These are phyloP conservation scores for Pleurotus salmoneostramineus DNA, from an alignment of 768 basidiomycete genomes.

Conservation along the genomic window DNA sequence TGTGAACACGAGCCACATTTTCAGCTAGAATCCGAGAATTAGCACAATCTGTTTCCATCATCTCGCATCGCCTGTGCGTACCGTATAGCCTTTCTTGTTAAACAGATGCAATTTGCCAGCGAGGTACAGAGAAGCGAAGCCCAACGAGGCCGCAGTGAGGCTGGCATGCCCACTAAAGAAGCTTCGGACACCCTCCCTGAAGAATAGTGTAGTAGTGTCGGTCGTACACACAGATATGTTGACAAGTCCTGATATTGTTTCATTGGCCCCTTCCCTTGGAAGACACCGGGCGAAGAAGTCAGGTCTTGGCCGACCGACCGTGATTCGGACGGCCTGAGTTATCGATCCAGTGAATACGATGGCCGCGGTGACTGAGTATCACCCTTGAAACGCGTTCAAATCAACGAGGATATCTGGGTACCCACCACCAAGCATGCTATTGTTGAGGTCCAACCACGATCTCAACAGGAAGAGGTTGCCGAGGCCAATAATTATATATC, in stretches of 20 bases:
- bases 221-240: constrained; percentile 18
- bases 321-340: constrained; percentile 15
- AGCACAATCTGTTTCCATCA: neutral
- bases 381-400: neutral
- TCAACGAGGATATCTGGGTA: neutral
- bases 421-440: constrained; percentile 17
- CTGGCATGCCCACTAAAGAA: constrained; percentile 23
- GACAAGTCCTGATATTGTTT: constrained; percentile 17
- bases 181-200: constrained; percentile 21
- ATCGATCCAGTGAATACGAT: constrained; percentile 14
- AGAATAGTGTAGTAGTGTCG: constrained; percentile 13
- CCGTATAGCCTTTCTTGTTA: constrained; percentile 14
- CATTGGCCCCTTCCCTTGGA: constrained; percentile 15
- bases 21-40: constrained; percentile 9
- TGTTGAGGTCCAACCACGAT: constrained; percentile 19
- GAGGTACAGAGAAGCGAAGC: constrained; percentile 17
- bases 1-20: constrained; percentile 18
- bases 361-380: constrained; percentile 13
- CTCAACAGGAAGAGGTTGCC: constrained; percentile 16
- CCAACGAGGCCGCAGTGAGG: constrained; percentile 16
- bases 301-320: constrained; percentile 17
- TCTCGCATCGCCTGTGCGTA: constrained; percentile 2
- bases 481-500: constrained; percentile 14
- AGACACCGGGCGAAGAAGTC: constrained; percentile 20
- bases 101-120: constrained; percentile 20